Evolutionary conservation across 148 eudicot species (phyloP).

Genomic region (Pharnaceum exiguum): DNA sequence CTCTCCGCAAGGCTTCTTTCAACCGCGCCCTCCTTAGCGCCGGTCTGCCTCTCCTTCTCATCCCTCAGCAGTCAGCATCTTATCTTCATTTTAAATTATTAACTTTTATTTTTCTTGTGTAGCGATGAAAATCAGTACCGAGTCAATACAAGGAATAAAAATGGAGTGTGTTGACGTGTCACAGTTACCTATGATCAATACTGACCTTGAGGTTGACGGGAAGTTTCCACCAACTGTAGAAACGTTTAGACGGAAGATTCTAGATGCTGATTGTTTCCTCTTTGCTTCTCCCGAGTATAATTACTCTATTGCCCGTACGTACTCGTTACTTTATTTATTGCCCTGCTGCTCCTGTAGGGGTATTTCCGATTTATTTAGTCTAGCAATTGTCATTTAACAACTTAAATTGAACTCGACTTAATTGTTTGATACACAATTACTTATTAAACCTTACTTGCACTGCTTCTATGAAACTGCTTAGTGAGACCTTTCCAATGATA

Average conservation of each 20-base stretch:
- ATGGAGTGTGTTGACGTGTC: constrained; percentile 48
- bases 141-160: constrained; percentile 30
- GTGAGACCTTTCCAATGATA: too few relatives aligned
- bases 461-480: too few relatives aligned
- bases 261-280: constrained; percentile 36
- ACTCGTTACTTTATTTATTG: neutral
- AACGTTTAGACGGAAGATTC: constrained; percentile 44
- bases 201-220: constrained; percentile 49
- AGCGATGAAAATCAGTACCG: constrained; percentile 33
- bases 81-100: too few relatives aligned
- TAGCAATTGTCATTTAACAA: too few relatives aligned
- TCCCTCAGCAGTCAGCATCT: neutral
- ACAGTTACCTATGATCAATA: constrained; percentile 39
- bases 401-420: too few relatives aligned
- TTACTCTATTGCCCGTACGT: constrained; percentile 44
- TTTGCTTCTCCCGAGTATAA: constrained; percentile 63
- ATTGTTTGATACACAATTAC: too few relatives aligned
- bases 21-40: constrained; percentile 40
- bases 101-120: too few relatives aligned
- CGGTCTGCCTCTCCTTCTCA: constrained; percentile 11
- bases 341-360: too few relatives aligned
- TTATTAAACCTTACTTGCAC: too few relatives aligned
- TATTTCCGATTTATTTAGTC: too few relatives aligned
- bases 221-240: constrained; percentile 36
- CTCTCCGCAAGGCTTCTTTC: constrained; percentile 48